Evolutionary conservation across 176 grass and related monocot genomes (phyloP).

Genomic region (Bothriochloa decipiens): DNA sequence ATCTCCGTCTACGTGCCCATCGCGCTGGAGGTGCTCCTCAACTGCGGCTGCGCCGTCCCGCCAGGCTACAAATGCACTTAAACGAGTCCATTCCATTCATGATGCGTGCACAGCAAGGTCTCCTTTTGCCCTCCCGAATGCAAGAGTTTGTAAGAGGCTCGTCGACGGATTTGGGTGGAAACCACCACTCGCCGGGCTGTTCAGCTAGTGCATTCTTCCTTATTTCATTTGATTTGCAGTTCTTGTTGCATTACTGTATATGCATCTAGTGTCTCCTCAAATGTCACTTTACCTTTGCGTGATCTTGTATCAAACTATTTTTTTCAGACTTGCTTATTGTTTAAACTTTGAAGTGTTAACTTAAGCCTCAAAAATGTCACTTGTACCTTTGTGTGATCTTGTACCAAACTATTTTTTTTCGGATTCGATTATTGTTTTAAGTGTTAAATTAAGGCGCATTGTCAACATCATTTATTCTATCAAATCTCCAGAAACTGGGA

Average conservation of each 20-base stretch:
- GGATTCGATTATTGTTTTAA: slow-evolving; percentile 11
- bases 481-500: not conserved
- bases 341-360: not conserved
- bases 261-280: not conserved
- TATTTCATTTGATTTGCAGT: slow-evolving; percentile 28
- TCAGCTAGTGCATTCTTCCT: slow-evolving; percentile 31
- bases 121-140: not conserved
- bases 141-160: slow-evolving; percentile 7
- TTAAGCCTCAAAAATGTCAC: not conserved
- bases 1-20: slow-evolving; percentile 54
- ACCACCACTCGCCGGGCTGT: slow-evolving; percentile 39
- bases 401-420: not conserved
- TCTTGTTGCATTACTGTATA: slow-evolving; percentile 49
- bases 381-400: slow-evolving; percentile 24
- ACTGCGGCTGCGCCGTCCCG: slow-evolving; percentile 65
- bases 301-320: slow-evolving; percentile 16
- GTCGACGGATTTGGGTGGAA: slow-evolving; percentile 32
- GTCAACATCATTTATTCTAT: not conserved
- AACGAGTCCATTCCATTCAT: too few relatives aligned
- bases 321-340: not conserved
- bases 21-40: slow-evolving; percentile 57
- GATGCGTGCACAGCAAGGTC: too few relatives aligned
- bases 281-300: slow-evolving; percentile 30
- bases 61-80: slow-evolving; percentile 60
- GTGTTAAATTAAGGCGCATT: not conserved